Base-by-base conservation (phyloP, 2,329 filamentous ascomycete genomes). In the Fusarium sp. region DNA sequence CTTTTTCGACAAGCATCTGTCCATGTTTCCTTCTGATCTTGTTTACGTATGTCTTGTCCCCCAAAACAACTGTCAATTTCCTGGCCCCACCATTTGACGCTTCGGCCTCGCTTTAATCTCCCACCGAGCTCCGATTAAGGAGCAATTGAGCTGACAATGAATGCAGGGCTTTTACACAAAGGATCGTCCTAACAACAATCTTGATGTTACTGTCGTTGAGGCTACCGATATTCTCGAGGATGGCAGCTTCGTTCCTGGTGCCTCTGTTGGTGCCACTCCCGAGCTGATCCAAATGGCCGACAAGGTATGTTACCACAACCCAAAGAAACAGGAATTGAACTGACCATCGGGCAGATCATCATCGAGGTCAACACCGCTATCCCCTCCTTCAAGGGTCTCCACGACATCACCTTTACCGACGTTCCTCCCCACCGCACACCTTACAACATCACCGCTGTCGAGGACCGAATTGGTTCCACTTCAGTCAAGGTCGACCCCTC, bases 1-100 rank as follows among this genome's bases (percentile, higher is more conserved):
- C 69, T 97, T 97, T 82, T 97, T 97, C 78, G 94, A 97, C 80
- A 97, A 97, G 84, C 94, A 97, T 83, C 80, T 97, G 77, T 94
- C 91, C 81, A 97, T 97, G 94, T 97, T 97, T 79, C 94, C 94
- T 6, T 87, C 91, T 41, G 94, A 97, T 78, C 84, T 97, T 70
- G 91, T 95, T 79, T 96, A 96, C 79, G 88, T 90, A 82, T 77
- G 82, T 47, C 2, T 0, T n/a, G 11, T 11, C 34, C 18, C 7
- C 5, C 16, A 34, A 29, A 13, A 29, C 11, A 29, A 32, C 3
- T 7, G 34, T 4, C 18, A 11, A 24, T 24, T 37, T 55, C 47
- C 48, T 65, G 54, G 68, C 65, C 57, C 69, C 61, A 67, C 61
- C 61, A 41, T 30, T 52, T 55, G 42, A 44, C 46, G 41, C 54